Percentiles rank a stretch among this genome's conserved stretches.
These are phyloP conservation scores for Coemansia sp. DNA, from an alignment of 192 early-diverging fungal species.

Conservation along the genomic window DNA sequence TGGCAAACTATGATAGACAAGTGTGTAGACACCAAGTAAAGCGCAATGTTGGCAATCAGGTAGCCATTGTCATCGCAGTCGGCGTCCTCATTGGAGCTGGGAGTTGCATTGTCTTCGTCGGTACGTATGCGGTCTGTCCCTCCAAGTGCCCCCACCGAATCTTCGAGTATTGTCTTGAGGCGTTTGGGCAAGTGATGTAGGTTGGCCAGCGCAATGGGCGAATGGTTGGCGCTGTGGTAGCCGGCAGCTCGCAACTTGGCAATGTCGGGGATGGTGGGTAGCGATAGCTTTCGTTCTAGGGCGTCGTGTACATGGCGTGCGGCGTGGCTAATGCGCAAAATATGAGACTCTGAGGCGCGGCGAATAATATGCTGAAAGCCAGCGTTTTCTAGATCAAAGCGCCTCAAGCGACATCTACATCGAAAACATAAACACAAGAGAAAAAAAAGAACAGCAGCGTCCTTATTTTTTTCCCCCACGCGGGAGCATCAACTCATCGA, in stretches of 20 bases:
- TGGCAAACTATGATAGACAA: slow-evolving; percentile 53
- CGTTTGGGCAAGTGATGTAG: slow-evolving; percentile 48
- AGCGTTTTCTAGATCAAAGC: slow-evolving; percentile 43
- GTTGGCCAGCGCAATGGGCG: slow-evolving; percentile 10
- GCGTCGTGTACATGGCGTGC: slow-evolving; percentile 42
- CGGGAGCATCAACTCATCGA: background rate
- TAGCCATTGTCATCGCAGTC: slow-evolving; percentile 19
- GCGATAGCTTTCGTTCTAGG: slow-evolving; percentile 53
- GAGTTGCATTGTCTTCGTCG: slow-evolving; percentile 13
- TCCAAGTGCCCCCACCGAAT: slow-evolving; percentile 28
- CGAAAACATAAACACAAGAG: background rate
- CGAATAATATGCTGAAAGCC: slow-evolving; percentile 47
- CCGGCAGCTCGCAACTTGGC: slow-evolving; percentile 33
- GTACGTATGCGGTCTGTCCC: background rate
- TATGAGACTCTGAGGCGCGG: slow-evolving; percentile 55
- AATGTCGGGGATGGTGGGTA: slow-evolving; percentile 52
- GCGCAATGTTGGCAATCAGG: slow-evolving; percentile 53
- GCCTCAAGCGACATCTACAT: slow-evolving; percentile 51
- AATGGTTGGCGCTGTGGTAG: slow-evolving; percentile 5
- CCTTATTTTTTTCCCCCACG: background rate
- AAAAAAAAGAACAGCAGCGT: slow-evolving; percentile 1
- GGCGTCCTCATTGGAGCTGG: background rate
- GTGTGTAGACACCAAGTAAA: slow-evolving; percentile 51
- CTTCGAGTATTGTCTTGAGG: slow-evolving; percentile 54
- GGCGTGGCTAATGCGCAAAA: slow-evolving; percentile 29